These are phyloP conservation scores for Heliosperma pusillum DNA, from an alignment of 148 eudicot genomes.

Conservation along the genomic window DNA sequence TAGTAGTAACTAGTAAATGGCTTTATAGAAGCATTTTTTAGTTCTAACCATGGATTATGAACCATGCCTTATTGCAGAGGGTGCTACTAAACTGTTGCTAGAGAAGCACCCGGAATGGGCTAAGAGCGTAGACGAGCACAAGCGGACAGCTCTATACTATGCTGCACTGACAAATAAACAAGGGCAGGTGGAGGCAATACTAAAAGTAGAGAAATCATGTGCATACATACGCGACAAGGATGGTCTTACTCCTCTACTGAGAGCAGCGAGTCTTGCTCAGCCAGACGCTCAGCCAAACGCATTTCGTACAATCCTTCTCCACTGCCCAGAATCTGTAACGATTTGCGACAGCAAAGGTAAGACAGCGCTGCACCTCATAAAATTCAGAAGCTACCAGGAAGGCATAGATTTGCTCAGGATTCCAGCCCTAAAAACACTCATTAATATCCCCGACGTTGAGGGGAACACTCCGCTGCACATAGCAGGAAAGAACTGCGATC, in stretches of 20 bases:
- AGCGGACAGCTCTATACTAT: conserved; percentile 39
- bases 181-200: conserved; percentile 29
- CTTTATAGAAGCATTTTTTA: too few relatives aligned
- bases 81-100: conserved; percentile 28
- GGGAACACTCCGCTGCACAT: conserved; percentile 46
- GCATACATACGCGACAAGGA: conserved; percentile 38
- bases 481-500: conserved; percentile 29
- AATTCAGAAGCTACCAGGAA: conserved; percentile 24
- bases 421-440: conserved; percentile 25
- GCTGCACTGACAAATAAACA: conserved; percentile 43
- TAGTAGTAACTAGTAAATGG: too few relatives aligned
- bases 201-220: conserved; percentile 27
- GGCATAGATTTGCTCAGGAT: conserved; percentile 28
- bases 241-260: conserved; percentile 40
- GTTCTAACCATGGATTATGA: not conserved
- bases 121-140: conserved; percentile 30
- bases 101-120: conserved; percentile 39
- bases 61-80: conserved; percentile 27
- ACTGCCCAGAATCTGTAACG: conserved; percentile 37
- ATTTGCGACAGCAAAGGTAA: conserved; percentile 27
- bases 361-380: conserved; percentile 34
- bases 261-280: conserved; percentile 35
- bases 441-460: conserved; percentile 35
- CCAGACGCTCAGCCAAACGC: conserved; percentile 33
- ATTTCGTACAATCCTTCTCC: conserved; percentile 31